Base-by-base conservation (phyloP, 1,284 basidiomycete genomes). In the Naganishia sp. region DNA sequence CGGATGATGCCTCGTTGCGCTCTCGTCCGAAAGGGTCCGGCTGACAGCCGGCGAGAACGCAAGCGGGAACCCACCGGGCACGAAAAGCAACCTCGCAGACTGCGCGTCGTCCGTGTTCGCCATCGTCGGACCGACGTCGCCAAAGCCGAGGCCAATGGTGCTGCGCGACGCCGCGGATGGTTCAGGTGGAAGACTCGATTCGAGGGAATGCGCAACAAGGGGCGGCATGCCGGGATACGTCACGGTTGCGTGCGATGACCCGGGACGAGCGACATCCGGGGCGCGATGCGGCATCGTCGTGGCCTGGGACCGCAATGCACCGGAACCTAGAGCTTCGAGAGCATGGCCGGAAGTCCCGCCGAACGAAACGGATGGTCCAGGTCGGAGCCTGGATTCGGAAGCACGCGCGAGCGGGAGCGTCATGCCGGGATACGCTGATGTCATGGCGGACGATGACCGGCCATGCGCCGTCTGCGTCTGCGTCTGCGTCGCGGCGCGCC, bases 1-100 rank as follows among this genome's bases (percentile, higher is more conserved):
- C 13, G 23, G 25, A 31, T 31, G 23, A 2, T 15, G 31, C 28
- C 23, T 5, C 25, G 16, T 21, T 15, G 57, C 21, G n/a, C 43
- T 11, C 31, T 39, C 6, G 50, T 52, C 13, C 36, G 48, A 16
- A 21, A 52, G 6, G 10, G 48, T n/a, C 42, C 21, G 36, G 7
- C 36, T 13, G 7, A 39, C 36, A 7, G 36, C 36, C 4, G 36
- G 36, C 36, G 36, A 39, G 2, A 28, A 43, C 5, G 48, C 25
- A 15, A 23, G n/a, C 3, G 59, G 59, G n/a, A 52, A 52, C 3
- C 59, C 59, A 6, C 59, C 59, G 2, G 59, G 59, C 23, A 61
- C 48, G 21, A 52, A 36, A 21, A 39, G 36, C 36, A 13, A 39
- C 6, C 13, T 39, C 10, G 36, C 36, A 2, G 36, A 39, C 10